Evolutionary conservation across 2,329 filamentous ascomycete genomes (phyloP).

Genomic region (Talaromyces sp.): DNA sequence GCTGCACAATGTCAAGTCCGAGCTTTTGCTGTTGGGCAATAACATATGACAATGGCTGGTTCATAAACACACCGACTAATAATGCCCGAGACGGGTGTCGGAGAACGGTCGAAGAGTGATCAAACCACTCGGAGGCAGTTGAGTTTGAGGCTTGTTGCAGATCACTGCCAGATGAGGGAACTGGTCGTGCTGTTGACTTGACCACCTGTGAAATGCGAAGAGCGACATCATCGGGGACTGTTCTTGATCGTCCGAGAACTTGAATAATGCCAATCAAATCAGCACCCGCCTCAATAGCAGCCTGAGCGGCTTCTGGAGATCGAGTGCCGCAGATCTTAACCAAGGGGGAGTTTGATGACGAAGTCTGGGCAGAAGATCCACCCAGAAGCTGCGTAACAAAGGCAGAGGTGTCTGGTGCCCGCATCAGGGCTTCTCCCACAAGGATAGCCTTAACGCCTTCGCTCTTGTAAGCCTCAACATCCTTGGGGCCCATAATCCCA

Average conservation of each 20-base stretch:
- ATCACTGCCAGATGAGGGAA: constrained; percentile 5
- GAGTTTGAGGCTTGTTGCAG: constrained; percentile 25
- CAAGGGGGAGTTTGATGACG: constrained; percentile 53
- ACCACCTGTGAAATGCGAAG: constrained; percentile 78
- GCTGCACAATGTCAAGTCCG: constrained; percentile 82
- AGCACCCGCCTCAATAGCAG: constrained; percentile 82
- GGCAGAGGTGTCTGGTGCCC: constrained; percentile 74
- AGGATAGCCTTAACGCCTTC: constrained; percentile 92
- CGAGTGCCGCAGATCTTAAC: constrained; percentile 97
- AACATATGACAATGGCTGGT: constrained; percentile 83
- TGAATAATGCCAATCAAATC: constrained; percentile 93
- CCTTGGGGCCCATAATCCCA: constrained; percentile 85
- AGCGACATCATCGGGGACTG: constrained; percentile 76
- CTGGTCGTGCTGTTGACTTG: constrained; percentile 53
- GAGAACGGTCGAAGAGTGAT: constrained; percentile 53
- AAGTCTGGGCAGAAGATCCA: constrained; percentile 37
- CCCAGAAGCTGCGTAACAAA: constrained; percentile 88
- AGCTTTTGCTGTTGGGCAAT: constrained; percentile 76
- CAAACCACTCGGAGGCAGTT: constrained; percentile 68
- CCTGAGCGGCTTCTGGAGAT: constrained; percentile 74
- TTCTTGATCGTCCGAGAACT: constrained; percentile 78
- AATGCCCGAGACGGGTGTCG: constrained; percentile 65
- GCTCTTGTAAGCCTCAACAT: constrained; percentile 83
- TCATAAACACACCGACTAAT: constrained; percentile 90
- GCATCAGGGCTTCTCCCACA: constrained; percentile 95